phyloP scores from a whole-genome alignment of 1,139 yeast genomes.

The Candida tetrigidarum region DNA sequence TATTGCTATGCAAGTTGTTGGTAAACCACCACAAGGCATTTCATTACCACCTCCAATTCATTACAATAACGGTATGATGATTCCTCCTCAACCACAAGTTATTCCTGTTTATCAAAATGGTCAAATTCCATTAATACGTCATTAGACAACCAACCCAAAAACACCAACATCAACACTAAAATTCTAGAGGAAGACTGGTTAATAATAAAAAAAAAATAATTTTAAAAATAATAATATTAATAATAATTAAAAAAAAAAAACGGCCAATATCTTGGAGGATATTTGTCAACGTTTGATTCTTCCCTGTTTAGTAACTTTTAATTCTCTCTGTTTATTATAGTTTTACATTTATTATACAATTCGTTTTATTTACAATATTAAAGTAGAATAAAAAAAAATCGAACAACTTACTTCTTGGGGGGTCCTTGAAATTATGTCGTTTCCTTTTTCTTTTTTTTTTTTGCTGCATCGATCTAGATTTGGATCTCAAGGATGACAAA shows the following conservation, averaged over 20 bases:
- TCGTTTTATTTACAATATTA: neutral
- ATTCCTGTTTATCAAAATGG: conserved; percentile 12
- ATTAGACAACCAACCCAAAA: conserved; percentile 16
- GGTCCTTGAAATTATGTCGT: too few species aligned
- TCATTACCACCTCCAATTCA: conserved; percentile 23
- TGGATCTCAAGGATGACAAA: too few species aligned
- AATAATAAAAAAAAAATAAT: neutral
- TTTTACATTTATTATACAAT: neutral
- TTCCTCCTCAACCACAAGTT: conserved; percentile 5
- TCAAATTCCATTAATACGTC: conserved; percentile 24
- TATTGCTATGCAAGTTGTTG: conserved; percentile 1
- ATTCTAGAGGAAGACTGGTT: too few species aligned
- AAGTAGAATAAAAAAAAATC: too few species aligned
- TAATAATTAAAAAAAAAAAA: too few species aligned
- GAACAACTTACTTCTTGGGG: too few species aligned
- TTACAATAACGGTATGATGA: conserved; percentile 7
- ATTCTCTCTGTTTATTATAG: conserved; percentile 2
- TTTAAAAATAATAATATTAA: too few species aligned
- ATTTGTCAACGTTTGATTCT: too few species aligned
- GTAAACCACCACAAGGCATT: conserved; percentile 6
- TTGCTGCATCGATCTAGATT: too few species aligned
- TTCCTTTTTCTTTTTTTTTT: too few species aligned
- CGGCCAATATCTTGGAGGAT: too few species aligned
- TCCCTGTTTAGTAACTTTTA: neutral
- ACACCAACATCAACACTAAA: too few species aligned